A percentile compares a stretch with the other conserved stretches of the same genome.
These are phyloP conservation scores for Fusarium dimerum DNA, from an alignment of 2,329 filamentous ascomycete species.

Conservation along the genomic window DNA sequence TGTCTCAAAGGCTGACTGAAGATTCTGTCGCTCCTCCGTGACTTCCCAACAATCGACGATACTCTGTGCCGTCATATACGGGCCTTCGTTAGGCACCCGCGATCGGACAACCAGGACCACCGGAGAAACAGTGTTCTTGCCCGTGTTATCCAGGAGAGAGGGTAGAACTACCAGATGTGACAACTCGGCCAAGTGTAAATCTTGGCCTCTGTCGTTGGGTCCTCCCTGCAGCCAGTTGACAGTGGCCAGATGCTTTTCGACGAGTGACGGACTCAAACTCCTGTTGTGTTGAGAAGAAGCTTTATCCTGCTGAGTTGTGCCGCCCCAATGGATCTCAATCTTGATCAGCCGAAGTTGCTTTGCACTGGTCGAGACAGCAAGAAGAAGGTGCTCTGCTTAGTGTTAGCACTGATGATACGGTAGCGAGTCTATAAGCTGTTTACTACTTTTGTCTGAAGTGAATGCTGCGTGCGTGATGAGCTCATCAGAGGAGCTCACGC, in stretches of 20 bases:
- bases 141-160: constrained; percentile 59
- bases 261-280: constrained; percentile 53
- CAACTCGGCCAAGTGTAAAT: constrained; percentile 60
- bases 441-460: constrained; percentile 70
- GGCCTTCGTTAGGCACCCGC: constrained; percentile 51
- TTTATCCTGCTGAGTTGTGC: constrained; percentile 53
- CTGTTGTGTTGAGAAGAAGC: constrained; percentile 48
- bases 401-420: constrained; percentile 24
- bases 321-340: constrained; percentile 71
- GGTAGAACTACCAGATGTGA: constrained; percentile 77
- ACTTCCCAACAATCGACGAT: constrained; percentile 84
- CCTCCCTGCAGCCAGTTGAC: constrained; percentile 59
- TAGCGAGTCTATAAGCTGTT: no score
- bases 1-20: constrained; percentile 79
- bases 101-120: constrained; percentile 75
- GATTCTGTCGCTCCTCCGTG: constrained; percentile 62
- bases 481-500: constrained; percentile 70
- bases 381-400: constrained; percentile 53
- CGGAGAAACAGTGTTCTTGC: constrained; percentile 57
- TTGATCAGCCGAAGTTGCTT: constrained; percentile 75
- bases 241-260: constrained; percentile 57
- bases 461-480: constrained; percentile 79
- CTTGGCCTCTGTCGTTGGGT: constrained; percentile 42
- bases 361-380: constrained; percentile 68
- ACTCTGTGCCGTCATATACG: constrained; percentile 68